Evolutionary conservation across 352 stramenopile genomes (phyloP).

Genomic region (Globisporangium perplexum): DNA sequence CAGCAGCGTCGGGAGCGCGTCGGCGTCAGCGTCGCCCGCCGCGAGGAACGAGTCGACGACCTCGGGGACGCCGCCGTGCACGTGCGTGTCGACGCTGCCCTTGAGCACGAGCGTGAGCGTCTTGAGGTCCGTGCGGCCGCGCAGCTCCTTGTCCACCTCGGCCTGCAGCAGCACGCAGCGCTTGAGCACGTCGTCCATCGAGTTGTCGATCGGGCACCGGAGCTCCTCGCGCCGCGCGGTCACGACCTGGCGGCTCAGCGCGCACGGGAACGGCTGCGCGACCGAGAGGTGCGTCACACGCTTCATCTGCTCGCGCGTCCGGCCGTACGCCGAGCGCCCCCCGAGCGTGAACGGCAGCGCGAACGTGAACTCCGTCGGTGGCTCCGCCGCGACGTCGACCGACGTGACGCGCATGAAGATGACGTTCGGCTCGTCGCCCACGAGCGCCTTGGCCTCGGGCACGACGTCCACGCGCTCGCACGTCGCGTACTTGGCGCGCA

Average conservation of each 20-base stretch:
- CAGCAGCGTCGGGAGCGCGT: slow-evolving; percentile 17
- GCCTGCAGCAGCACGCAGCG: slow-evolving; percentile 44
- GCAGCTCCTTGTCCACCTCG: slow-evolving; percentile 47
- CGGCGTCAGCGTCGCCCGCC: too few relatives aligned
- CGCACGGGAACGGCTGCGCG: slow-evolving; percentile 36
- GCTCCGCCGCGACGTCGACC: slow-evolving; percentile 4
- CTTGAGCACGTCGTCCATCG: slow-evolving; percentile 75
- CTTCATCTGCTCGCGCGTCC: slow-evolving; percentile 68
- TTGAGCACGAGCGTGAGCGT: slow-evolving; percentile 75
- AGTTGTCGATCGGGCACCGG: slow-evolving; percentile 62
- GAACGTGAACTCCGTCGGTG: slow-evolving; percentile 29
- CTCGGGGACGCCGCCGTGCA: slow-evolving; percentile 69
- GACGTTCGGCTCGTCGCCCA: slow-evolving; percentile 39
- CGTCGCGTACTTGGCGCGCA: slow-evolving; percentile 41
- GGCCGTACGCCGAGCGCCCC: slow-evolving; percentile 44
- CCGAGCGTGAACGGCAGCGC: slow-evolving; percentile 46
- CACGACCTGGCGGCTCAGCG: slow-evolving; percentile 43
- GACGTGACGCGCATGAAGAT: slow-evolving; percentile 52
- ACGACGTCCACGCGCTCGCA: slow-evolving; percentile 60
- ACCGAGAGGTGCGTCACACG: slow-evolving; percentile 49
- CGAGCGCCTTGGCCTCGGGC: slow-evolving; percentile 40
- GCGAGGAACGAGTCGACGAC: slow-evolving; percentile 65
- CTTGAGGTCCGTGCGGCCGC: slow-evolving; percentile 52
- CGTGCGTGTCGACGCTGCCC: slow-evolving; percentile 73
- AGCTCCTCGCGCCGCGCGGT: slow-evolving; percentile 30